Base-by-base conservation (phyloP, 129 eudicot species). In the Ambrosia trifida region DNA sequence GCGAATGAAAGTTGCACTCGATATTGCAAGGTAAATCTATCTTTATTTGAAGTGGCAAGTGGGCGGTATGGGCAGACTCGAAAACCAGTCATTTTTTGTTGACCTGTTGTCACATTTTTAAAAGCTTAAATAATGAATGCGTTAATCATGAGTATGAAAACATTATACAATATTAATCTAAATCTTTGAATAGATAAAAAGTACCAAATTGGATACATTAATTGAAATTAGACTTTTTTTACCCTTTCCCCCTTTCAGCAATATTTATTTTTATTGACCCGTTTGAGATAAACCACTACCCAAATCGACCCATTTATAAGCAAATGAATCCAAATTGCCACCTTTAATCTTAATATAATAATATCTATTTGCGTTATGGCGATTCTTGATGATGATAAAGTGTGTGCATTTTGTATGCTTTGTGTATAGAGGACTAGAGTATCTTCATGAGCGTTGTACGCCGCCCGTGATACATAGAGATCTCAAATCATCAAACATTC, bases 391-490 rank as follows among this genome's bases (percentile, higher is more conserved):
- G 45, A 53, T 41, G 45, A 51, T 57, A 64, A 46, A 64, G 24
- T n/a, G 20, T 53, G 49, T 65, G 68, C 44, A 64, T 62, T 71
- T 59, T 53, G 18, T 13, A 66, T 68, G 14, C 41, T 73, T 73
- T 78, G 45, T 57, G 62, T 85, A 31, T 76, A 94, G 99, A 90
- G 99, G 99, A 45, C 83, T 94, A 52, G 99, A 94, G 77, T 90
- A 85, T 80, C 89, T 94, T 74, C 99, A 94, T 19, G 99, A 94
- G 85, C 93, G 84, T 19, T 94, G 97, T 75, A 88, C 85, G 46
- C 99, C 97, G 56, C 90, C 93, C 6, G 86, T 94, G 33, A 89
- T 94, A 65, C 97, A 94, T 74, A 83, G 99, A 83, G 88, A 94
- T 79, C 62, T 94, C 49, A 90, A 87, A 70, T 82, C 99, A 24